Evolutionary conservation across 805 yeast species (phyloP), one percentile per base, ranked within the genome.

Genomic region (Teunomyces tritomae): DNA sequence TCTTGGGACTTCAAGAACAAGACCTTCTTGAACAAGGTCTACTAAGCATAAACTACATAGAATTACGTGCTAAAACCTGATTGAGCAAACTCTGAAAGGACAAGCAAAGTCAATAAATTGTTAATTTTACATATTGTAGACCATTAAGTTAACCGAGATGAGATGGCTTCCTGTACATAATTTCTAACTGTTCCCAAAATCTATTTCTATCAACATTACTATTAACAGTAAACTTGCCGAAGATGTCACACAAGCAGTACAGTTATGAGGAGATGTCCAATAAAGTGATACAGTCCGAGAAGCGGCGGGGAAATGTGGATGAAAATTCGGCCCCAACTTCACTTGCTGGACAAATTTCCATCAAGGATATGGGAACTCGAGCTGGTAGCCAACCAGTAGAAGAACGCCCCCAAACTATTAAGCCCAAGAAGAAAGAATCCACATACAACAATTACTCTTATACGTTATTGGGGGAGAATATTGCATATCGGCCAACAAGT

Each of bases 1-100:
- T 84, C 96, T 63, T 92, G 96, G 95, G 81, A 82, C 70, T 87
- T 86, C 74, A 70, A 75, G 67, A 73, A 73, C 61, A 68, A 70
- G 57, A 72, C 68, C 50, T 73, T 68, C 67, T 61, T 70, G 57
- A 70, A 73, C 67, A 73, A 71, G 64, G 77, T 73, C 51, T 73
- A 73, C 65, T 73, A 73, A 58, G 46, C 44, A 32, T 32, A 32
- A 32, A 32, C 13, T 32, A 32, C 34, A 32, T 32, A 32, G 34
- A 32, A 13, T 16, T n/a, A 32, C 9, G 16, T 32, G 34, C 34
- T 32, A 32, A 7, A 32, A 32, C 13, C 34, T 32, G 34, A 13
- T 32, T 16, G 17, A 13, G 14, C 34, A 8, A 32, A 32, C 14
- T 32, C 16, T 13, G 17, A 9, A 32, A 16, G 14, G 9, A 32